Conservation (phyloP, 2,329 filamentous ascomycete species). For the Diaporthe sp. region DNA sequence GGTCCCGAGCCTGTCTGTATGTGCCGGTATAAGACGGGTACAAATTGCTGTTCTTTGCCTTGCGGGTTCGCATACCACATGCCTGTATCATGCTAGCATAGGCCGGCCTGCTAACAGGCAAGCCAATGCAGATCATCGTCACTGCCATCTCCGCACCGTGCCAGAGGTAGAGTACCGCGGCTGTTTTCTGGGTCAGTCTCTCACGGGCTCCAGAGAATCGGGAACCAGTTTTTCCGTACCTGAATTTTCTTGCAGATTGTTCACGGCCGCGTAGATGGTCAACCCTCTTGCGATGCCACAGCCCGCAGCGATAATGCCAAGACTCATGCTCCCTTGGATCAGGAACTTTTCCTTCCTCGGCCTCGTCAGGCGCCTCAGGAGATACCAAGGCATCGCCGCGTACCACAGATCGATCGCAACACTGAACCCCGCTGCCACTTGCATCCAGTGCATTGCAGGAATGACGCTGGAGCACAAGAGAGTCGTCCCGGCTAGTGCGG, state of each 20-base stretch:
- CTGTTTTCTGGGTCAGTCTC: conserved; percentile 12
- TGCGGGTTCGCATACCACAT: conserved; percentile 37
- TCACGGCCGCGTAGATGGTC: conserved; percentile 38
- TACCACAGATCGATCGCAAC: conserved; percentile 40
- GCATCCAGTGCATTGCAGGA: conserved; percentile 39
- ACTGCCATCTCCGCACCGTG: conserved; percentile 42
- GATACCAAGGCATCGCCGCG: conserved; percentile 40
- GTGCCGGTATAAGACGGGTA: conserved; percentile 34
- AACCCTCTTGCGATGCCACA: conserved; percentile 38
- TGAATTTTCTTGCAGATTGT: conserved; percentile 33
- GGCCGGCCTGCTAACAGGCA: conserved; percentile 40
- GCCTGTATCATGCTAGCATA: conserved; percentile 34
- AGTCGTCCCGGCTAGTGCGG: conserved; percentile 28
- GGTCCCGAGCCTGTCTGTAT: conserved; percentile 21
- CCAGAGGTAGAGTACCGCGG: conserved; percentile 40
- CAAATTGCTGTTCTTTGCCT: conserved; percentile 19
- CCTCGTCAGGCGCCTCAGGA: conserved; percentile 37
- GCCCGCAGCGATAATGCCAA: conserved; percentile 37
- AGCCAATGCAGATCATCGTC: conserved; percentile 41
- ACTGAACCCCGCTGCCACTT: conserved; percentile 36
- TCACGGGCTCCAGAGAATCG: neutral
- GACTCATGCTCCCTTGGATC: conserved; percentile 40
- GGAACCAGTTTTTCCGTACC: neutral
- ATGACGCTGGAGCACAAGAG: conserved; percentile 34
- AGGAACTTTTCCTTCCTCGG: conserved; percentile 36